Evolutionary conservation across 2,329 filamentous ascomycete species (phyloP), one percentile per base, ranked within the genome.

Genomic region (Bisporella sp.): DNA sequence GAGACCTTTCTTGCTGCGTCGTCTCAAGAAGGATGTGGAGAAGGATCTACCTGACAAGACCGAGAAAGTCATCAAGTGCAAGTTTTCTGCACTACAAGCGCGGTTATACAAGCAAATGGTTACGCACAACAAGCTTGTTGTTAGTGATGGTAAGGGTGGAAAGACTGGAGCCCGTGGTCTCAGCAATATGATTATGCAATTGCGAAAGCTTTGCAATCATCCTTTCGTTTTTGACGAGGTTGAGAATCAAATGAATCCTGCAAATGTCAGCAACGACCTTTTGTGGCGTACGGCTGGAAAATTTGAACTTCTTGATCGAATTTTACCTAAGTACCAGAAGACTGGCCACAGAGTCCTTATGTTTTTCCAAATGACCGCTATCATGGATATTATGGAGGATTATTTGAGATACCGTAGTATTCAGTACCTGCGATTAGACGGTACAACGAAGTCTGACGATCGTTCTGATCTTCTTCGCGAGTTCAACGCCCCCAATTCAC

Each of bases 311-410:
- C 77, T 99, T 30, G 93, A 99, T 67, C 81, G 93, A 47, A 77
- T 99, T 54, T 69, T 99, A 56, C 93, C 93, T 44, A 99, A 99
- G 71, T 97, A 99, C 69, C 81, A 88, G 60, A 84, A 79, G 3
- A 91, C 89, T 1, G 89, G 89, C 12, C 93, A 99, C 80, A 87
- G 93, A 69, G 90, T 97, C 31, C 77, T 99, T 68, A 97, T 99
- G 87, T 99, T 99, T 79, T 99, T 99, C 78, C 93, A 99, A 69
- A 99, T 99, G 93, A 99, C 93, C 4, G 91, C 95, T 55, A 99
- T 99, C 66, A 99, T 99, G 93, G 96, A 99, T 71, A 99, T 99
- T 64, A 97, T 99, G 93, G 93, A 99, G 62, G 93, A 99, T 67
- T 99, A 95, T 68, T 71, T 99, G 55, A 85, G 92, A 4, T 85